These are phyloP conservation scores for Stevia rebaudiana DNA, from an alignment of 140 eudicot genomes.

Conservation along the genomic window DNA sequence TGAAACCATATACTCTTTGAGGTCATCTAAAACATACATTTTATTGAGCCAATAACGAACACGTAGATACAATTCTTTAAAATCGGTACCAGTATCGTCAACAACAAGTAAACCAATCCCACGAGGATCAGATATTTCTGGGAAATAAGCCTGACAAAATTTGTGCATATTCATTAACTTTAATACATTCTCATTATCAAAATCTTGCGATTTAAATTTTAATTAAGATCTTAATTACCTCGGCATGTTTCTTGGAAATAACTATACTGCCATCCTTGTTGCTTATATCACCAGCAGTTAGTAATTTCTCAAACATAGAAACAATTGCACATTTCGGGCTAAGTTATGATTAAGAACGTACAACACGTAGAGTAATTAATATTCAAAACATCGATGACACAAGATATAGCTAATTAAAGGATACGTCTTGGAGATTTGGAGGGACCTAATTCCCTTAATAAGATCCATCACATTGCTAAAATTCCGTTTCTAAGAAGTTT, in stretches of 20 bases:
- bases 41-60: slow-evolving; percentile 34
- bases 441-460: slow-evolving; percentile 13
- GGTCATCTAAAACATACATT: slow-evolving; percentile 46
- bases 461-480: slow-evolving; percentile 2
- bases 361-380: neutral
- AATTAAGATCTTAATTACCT: too few species aligned
- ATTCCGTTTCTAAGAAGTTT: slow-evolving; percentile 27
- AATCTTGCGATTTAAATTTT: too few species aligned
- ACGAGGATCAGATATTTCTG: slow-evolving; percentile 27
- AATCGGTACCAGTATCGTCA: slow-evolving; percentile 32
- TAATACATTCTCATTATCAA: too few species aligned
- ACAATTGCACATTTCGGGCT: slow-evolving; percentile 32
- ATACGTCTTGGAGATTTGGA: slow-evolving; percentile 34
- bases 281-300: slow-evolving; percentile 33
- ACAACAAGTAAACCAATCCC: slow-evolving; percentile 23
- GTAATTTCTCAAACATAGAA: slow-evolving; percentile 42
- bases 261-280: slow-evolving; percentile 31
- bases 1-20: slow-evolving; percentile 35
- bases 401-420: slow-evolving; percentile 22
- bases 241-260: slow-evolving; percentile 44
- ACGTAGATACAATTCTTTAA: slow-evolving; percentile 30
- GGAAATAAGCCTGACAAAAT: slow-evolving; percentile 40
- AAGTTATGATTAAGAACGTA: slow-evolving; percentile 31
- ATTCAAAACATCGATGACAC: neutral
- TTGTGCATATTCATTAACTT: neutral